Evolutionary conservation across 2,329 filamentous ascomycete genomes (phyloP).

Genomic region (Neurospora sp.): DNA sequence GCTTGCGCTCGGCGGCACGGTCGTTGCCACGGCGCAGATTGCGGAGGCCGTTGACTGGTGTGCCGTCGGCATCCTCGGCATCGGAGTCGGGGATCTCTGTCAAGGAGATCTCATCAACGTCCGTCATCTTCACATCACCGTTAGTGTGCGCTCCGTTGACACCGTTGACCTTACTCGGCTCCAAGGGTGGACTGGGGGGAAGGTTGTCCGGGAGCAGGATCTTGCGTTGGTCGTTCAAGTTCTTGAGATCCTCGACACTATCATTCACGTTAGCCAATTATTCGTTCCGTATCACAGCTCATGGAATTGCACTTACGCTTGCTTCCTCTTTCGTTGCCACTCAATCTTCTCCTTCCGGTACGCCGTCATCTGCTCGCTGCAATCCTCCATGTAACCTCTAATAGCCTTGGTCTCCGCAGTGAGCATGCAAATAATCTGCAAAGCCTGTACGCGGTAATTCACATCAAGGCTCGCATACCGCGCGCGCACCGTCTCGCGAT

Average conservation of each 20-base stretch:
- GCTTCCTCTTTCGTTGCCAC: slow-evolving; percentile 67
- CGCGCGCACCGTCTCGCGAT: slow-evolving; percentile 58
- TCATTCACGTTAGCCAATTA: slow-evolving; percentile 19
- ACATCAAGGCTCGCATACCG: slow-evolving; percentile 71
- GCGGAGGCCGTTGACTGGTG: slow-evolving; percentile 26
- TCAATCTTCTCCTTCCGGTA: slow-evolving; percentile 95
- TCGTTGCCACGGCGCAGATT: slow-evolving; percentile 48
- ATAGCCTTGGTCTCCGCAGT: slow-evolving; percentile 79
- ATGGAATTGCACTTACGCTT: slow-evolving; percentile 39
- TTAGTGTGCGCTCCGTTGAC: slow-evolving; percentile 20
- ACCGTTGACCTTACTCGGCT: slow-evolving; percentile 30
- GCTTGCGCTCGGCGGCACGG: slow-evolving; percentile 65
- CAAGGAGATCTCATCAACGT: slow-evolving; percentile 52
- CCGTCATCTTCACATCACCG: slow-evolving; percentile 51
- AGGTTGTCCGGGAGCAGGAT: slow-evolving; percentile 63
- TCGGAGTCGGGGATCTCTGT: slow-evolving; percentile 56
- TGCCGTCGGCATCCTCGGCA: slow-evolving; percentile 41
- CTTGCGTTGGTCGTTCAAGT: slow-evolving; percentile 63
- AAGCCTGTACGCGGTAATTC: slow-evolving; percentile 67
- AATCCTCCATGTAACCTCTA: slow-evolving; percentile 81
- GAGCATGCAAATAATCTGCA: slow-evolving; percentile 80
- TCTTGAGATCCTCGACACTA: slow-evolving; percentile 61
- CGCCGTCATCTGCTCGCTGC: slow-evolving; percentile 86
- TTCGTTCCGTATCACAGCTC: not conserved
- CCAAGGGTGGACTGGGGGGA: slow-evolving; percentile 48